These are phyloP conservation scores for Luzula sylvatica DNA, from an alignment of 176 grass and related monocot species.

Conservation along the genomic window DNA sequence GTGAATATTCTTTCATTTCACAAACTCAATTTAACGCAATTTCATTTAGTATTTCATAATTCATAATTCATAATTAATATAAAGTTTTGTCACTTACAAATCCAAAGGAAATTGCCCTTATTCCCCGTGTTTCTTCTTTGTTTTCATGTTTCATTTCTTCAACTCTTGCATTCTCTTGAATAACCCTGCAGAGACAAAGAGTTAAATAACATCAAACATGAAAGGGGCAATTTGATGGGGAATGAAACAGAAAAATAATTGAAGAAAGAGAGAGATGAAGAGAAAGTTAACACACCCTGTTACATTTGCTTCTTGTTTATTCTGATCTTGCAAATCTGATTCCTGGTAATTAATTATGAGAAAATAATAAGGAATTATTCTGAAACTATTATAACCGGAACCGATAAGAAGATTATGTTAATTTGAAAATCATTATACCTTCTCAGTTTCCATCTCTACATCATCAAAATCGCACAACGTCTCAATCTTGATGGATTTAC, in stretches of 20 bases:
- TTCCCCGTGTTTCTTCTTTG: constrained; percentile 13
- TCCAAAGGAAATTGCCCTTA: constrained; percentile 15
- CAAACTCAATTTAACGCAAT: no score
- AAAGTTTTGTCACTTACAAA: constrained; percentile 21
- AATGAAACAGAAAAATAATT: background rate
- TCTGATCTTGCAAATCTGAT: constrained; percentile 1
- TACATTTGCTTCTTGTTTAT: constrained; percentile 12
- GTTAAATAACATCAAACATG: background rate
- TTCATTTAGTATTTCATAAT: no score
- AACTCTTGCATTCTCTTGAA: background rate
- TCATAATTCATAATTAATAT: background rate
- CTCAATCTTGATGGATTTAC: constrained; percentile 39
- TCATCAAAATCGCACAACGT: constrained; percentile 48
- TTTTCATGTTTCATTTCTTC: background rate
- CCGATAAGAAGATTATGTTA: background rate
- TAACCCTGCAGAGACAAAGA: constrained; percentile 13
- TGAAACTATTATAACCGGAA: background rate
- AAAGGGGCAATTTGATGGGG: no score
- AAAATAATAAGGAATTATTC: background rate
- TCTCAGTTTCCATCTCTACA: constrained; percentile 25
- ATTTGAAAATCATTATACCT: constrained; percentile 27
- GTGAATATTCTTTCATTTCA: no score
- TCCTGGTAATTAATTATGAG: constrained; percentile 15
- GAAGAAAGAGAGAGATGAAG: background rate
- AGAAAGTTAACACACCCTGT: background rate